These are phyloP conservation scores for Daldinia decipiens DNA, from an alignment of 495 filamentous ascomycete species.

Conservation along the genomic window DNA sequence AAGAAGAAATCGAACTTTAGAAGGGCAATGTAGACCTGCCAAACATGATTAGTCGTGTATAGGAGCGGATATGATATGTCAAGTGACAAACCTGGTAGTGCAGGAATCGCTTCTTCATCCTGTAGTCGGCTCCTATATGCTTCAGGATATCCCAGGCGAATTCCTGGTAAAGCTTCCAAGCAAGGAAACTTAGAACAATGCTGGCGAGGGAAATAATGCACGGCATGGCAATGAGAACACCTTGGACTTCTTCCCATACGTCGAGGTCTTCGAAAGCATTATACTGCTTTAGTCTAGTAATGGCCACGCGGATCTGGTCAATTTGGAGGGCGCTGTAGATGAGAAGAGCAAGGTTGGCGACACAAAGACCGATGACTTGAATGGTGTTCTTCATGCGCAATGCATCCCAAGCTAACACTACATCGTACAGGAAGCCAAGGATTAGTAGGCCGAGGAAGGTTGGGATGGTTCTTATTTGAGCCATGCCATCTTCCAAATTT, in stretches of 20 bases:
- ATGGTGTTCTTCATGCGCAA: conserved; percentile 96
- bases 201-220: conserved; percentile 82
- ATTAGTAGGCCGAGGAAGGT: conserved; percentile 97
- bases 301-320: conserved; percentile 82
- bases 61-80: background rate
- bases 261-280: conserved; percentile 46
- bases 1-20: conserved; percentile 99
- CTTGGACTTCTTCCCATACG: conserved; percentile 74
- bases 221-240: conserved; percentile 86
- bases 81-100: conserved; percentile 82
- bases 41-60: conserved; percentile 46
- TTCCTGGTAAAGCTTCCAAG: conserved; percentile 96
- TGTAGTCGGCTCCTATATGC: conserved; percentile 96
- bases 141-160: conserved; percentile 99
- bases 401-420: conserved; percentile 91
- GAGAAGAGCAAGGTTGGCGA: conserved; percentile 89
- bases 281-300: conserved; percentile 56
- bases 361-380: conserved; percentile 93
- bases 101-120: conserved; percentile 95
- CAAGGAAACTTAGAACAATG: conserved; percentile 74
- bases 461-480: conserved; percentile 74
- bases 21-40: conserved; percentile 93
- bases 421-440: conserved; percentile 92
- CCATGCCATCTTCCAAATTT: conserved; percentile 46
- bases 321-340: conserved; percentile 93